Percentiles rank a stretch among this genome's conserved stretches.
Conservation (phyloP, 179 eudicot genomes). For the Beta macrorhiza region DNA sequence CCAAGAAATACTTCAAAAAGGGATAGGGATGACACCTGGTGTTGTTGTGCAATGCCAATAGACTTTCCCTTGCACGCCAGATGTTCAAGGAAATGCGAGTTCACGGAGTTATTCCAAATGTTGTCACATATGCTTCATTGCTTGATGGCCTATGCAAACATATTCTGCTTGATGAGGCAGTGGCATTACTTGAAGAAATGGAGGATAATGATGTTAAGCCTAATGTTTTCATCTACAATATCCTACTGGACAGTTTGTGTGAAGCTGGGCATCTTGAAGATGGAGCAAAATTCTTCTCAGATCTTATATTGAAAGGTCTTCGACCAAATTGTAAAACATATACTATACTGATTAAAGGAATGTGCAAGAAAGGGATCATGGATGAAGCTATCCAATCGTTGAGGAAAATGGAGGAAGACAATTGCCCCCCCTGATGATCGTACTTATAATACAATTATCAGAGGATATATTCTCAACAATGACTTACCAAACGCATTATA, state of each 20-base stretch:
- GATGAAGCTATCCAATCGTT: not conserved
- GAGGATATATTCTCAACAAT: not conserved
- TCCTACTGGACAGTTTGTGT: constrained; percentile 2
- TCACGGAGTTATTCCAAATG: not conserved
- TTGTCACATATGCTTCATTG: not conserved
- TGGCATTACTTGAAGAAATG: not conserved
- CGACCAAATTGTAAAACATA: not conserved
- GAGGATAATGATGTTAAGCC: not conserved
- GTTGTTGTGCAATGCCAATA: not conserved
- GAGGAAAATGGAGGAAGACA: not conserved
- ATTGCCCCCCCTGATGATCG: not conserved
- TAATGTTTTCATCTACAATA: not conserved
- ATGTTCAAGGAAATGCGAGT: not conserved
- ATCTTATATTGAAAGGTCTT: not conserved
- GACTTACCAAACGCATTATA: not conserved
- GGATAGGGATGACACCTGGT: not conserved
- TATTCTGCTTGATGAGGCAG: not conserved
- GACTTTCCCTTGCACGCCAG: not conserved
- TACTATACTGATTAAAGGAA: not conserved
- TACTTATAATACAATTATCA: not conserved
- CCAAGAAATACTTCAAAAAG: not conserved
- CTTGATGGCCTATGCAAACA: not conserved
- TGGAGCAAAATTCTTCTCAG: not conserved
- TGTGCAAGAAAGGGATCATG: not conserved
- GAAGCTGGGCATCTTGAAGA: not conserved